Base-by-base conservation (phyloP, 352 stramenopile species). In the Globisporangium nodosum region DNA sequence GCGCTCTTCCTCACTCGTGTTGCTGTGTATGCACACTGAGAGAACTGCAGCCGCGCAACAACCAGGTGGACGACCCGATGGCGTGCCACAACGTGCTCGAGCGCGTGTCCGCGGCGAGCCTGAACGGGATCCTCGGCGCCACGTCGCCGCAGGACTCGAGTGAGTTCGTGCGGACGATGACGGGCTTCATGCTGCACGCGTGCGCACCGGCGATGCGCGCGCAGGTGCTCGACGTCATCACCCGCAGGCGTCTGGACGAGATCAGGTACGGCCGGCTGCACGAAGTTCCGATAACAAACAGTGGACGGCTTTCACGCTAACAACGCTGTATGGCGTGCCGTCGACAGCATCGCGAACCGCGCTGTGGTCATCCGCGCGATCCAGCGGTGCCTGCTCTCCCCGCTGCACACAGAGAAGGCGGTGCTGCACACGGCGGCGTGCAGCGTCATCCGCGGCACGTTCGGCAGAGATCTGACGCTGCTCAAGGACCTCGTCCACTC, bases 111-210 rank as follows among this genome's bases (percentile, higher is more conserved):
- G 68, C 71, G 3, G 57, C 78, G 30, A 91, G 74, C 67, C 57
- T 94, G 5, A 94, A 94, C 54, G 82, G 77, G 12, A 92, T 94
- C 30, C 67, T 94, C 12, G 73, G 76, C 0, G 85, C 85, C 5
- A 94, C 76, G 5, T 92, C 85, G 11, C 85, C 85, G 1, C 73
- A 90, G 50, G 61, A 82, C 52, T 90, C 82, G 49, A 87, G 73
- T 52, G 66, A 89, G 60, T 92, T 87, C 48, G 85, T 78, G 64
- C 84, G 73, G 55, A 92, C 79, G 18, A 92, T 94, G 85, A 88
- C 84, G 8, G 78, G 81, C 52, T 94, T 94, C 60, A 92, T 94
- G 82, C 70, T 94, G 50, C 78, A 90, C 40, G 78, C 81, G 35
- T 87, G 78, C 35, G 61, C 73, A 9, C 77, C 82, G 21, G 60